Evolutionary conservation across 352 stramenopile genomes (phyloP).

Genomic region (Phytophthora melonis): DNA sequence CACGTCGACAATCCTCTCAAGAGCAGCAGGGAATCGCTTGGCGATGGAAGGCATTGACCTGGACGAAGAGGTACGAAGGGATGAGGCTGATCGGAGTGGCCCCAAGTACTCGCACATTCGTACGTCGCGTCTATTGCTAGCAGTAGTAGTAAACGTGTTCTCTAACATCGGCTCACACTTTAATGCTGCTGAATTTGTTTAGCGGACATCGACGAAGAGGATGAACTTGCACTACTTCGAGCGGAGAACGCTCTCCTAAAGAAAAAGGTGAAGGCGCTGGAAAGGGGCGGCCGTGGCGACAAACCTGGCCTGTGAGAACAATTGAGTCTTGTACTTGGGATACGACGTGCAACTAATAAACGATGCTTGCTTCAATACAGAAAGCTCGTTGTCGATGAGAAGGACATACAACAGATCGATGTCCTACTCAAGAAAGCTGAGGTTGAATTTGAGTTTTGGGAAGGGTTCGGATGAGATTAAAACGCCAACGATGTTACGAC

Average conservation of each 20-base stretch:
- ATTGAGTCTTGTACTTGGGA: background rate
- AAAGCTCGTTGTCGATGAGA: conserved; percentile 60
- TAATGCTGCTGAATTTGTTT: background rate
- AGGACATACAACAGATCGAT: conserved; percentile 77
- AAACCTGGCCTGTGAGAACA: conserved; percentile 49
- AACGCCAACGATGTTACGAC: background rate
- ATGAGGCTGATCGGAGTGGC: conserved; percentile 24
- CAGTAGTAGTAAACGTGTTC: no score
- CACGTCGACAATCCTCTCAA: background rate
- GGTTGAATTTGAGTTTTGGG: conserved; percentile 15
- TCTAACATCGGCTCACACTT: background rate
- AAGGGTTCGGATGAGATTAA: background rate
- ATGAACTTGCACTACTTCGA: conserved; percentile 61
- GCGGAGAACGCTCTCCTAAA: conserved; percentile 74
- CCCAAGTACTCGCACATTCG: conserved; percentile 47
- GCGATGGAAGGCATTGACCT: conserved; percentile 28
- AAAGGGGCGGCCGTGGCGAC: conserved; percentile 55
- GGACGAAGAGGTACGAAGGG: conserved; percentile 33
- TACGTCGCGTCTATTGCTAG: conserved; percentile 14
- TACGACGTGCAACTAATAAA: background rate
- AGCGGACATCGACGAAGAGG: conserved; percentile 34
- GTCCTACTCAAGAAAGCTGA: conserved; percentile 81
- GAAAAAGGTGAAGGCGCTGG: conserved; percentile 77
- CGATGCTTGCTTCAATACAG: conserved; percentile 29
- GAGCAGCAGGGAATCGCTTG: background rate